These are phyloP conservation scores for Populus tremula DNA, from an alignment of 345 rosid genomes.

Conservation along the genomic window DNA sequence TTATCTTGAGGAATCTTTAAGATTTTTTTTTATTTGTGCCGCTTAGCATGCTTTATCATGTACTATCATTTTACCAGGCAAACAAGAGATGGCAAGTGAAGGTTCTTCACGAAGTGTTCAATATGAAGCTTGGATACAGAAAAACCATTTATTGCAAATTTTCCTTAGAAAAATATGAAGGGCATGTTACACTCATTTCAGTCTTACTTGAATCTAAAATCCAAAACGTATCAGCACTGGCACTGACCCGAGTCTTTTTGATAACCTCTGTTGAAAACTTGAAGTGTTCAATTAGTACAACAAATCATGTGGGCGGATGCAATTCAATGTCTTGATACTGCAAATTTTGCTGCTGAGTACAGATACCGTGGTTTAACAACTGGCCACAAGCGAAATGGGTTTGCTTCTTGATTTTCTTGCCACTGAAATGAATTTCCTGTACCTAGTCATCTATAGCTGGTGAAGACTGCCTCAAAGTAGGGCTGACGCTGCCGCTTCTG, in stretches of 20 bases:
- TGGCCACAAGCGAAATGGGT: neutral
- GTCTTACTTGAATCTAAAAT: neutral
- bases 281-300: no score
- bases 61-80: no score
- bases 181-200: no score
- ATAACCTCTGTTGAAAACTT: no score
- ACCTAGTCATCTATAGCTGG: slow-evolving; percentile 40
- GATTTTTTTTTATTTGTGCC: neutral
- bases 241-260: slow-evolving; percentile 37
- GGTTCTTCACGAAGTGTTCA: no score
- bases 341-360: neutral
- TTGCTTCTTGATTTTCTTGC: neutral
- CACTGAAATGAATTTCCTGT: neutral
- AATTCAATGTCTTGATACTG: neutral
- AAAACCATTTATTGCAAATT: no score
- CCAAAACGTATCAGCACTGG: neutral
- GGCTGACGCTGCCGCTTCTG: slow-evolving; percentile 63
- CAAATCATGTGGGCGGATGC: no score
- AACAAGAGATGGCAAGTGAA: no score
- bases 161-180: no score
- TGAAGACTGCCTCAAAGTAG: slow-evolving; percentile 47
- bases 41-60: neutral
- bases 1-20: neutral
- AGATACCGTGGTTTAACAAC: neutral
- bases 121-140: no score